A percentile compares a stretch with the other conserved stretches of the same genome.
phyloP scores from a whole-genome alignment of 129 eudicot genomes.

The Scalesia atractyloides region DNA sequence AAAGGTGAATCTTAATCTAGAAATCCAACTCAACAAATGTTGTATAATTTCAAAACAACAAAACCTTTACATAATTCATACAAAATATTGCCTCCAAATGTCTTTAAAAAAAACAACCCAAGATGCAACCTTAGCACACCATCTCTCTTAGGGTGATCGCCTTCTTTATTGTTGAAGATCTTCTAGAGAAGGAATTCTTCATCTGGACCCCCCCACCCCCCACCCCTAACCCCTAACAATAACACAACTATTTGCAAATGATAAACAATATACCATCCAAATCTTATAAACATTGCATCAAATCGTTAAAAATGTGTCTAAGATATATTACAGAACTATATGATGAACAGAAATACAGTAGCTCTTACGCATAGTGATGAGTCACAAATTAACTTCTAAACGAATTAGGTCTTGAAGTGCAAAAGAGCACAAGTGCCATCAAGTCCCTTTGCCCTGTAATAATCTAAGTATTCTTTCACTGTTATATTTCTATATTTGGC shows the following conservation, averaged over 20 bases:
- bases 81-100: conserved; percentile 23
- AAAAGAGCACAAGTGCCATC: conserved; percentile 39
- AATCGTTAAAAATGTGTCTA: neutral
- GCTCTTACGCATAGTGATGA: neutral
- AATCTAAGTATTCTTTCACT: conserved; percentile 21
- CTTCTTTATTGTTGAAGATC: no score
- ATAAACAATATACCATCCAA: no score
- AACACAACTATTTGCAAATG: no score
- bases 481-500: conserved; percentile 51
- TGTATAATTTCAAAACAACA: conserved; percentile 27
- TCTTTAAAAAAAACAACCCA: no score
- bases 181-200: no score
- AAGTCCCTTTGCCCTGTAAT: conserved; percentile 25
- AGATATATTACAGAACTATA: neutral
- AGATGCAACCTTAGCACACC: no score
- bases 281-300: neutral
- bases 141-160: no score
- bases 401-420: conserved; percentile 41
- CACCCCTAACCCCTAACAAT: no score
- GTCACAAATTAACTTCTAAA: neutral
- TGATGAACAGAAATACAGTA: no score
- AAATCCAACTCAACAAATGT: conserved; percentile 30
- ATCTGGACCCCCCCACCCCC: no score
- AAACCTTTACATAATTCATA: conserved; percentile 22
- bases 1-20: conserved; percentile 6